Conservation (phyloP, 306 rosid genomes). For the Castanea sativa region DNA sequence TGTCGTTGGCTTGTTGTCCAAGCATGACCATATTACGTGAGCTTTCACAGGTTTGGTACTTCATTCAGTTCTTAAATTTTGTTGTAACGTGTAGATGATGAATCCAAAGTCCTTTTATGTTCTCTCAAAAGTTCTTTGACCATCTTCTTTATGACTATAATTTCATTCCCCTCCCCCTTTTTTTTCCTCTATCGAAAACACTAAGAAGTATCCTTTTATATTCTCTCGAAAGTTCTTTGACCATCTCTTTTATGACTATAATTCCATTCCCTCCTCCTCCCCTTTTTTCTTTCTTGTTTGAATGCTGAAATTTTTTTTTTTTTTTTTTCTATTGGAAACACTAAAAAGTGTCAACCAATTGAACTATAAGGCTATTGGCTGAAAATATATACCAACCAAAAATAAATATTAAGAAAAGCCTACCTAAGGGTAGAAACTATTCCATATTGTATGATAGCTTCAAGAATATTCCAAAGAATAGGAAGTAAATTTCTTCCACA, state of each 20-base stretch:
- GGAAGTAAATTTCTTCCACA: too few relatives aligned
- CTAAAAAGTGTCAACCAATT: background rate
- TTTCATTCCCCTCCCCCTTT: background rate
- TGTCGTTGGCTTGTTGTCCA: background rate
- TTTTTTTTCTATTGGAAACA: background rate
- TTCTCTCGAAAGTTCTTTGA: background rate
- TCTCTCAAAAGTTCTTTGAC: background rate
- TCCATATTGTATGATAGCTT: too few relatives aligned
- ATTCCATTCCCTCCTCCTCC: background rate
- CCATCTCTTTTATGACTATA: background rate
- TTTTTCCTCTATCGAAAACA: background rate
- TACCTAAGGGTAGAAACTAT: too few relatives aligned
- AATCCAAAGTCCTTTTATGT: background rate
- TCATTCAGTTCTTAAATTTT: background rate
- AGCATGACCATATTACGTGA: background rate
- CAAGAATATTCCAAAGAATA: too few relatives aligned
- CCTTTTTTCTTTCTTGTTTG: background rate
- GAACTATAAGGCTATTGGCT: too few relatives aligned
- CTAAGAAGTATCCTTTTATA: background rate
- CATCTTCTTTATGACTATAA: background rate
- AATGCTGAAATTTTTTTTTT: background rate
- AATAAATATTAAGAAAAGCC: too few relatives aligned
- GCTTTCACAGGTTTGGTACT: background rate
- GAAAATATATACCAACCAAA: too few relatives aligned
- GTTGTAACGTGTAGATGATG: background rate